phyloP scores from a whole-genome alignment of 2,329 filamentous ascomycete genomes.

The Botrytis deweyae region DNA sequence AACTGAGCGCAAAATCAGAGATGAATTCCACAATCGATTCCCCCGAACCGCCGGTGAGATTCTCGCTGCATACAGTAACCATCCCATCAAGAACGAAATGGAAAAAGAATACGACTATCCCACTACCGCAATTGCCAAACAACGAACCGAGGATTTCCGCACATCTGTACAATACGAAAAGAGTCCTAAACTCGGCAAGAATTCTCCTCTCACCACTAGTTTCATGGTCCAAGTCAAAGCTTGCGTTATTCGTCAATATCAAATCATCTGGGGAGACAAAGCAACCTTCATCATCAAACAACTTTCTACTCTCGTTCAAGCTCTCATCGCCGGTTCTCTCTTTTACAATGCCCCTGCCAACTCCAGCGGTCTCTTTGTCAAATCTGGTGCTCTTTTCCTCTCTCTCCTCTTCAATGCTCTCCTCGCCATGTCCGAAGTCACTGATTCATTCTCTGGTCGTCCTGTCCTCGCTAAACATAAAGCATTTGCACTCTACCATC shows the following conservation, averaged over 20 bases:
- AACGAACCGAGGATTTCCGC: constrained; percentile 50
- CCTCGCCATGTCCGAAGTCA: constrained; percentile 65
- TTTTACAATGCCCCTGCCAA: constrained; percentile 63
- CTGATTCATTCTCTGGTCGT: constrained; percentile 58
- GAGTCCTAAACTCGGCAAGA: constrained; percentile 51
- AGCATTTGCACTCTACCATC: constrained; percentile 56
- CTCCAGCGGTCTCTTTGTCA: constrained; percentile 61
- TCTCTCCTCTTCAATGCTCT: constrained; percentile 62
- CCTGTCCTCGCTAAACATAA: constrained; percentile 60
- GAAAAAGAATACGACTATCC: constrained; percentile 58
- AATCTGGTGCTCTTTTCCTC: constrained; percentile 64
- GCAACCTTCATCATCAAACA: constrained; percentile 64
- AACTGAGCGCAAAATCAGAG: constrained; percentile 62
- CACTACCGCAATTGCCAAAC: constrained; percentile 47
- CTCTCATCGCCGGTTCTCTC: constrained; percentile 63
- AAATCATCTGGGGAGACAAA: constrained; percentile 65
- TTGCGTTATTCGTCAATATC: constrained; percentile 60
- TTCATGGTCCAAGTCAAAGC: constrained; percentile 56
- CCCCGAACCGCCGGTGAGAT: constrained; percentile 49
- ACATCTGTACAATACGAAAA: constrained; percentile 55
- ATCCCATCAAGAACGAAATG: constrained; percentile 51
- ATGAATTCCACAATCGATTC: constrained; percentile 44
- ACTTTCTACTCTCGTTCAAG: constrained; percentile 55
- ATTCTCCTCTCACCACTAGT: constrained; percentile 56
- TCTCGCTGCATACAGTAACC: constrained; percentile 51